Evolutionary conservation across 331 rosid species (phyloP), one percentile per base, ranked within the genome.

Genomic region (Cydonia oblonga): DNA sequence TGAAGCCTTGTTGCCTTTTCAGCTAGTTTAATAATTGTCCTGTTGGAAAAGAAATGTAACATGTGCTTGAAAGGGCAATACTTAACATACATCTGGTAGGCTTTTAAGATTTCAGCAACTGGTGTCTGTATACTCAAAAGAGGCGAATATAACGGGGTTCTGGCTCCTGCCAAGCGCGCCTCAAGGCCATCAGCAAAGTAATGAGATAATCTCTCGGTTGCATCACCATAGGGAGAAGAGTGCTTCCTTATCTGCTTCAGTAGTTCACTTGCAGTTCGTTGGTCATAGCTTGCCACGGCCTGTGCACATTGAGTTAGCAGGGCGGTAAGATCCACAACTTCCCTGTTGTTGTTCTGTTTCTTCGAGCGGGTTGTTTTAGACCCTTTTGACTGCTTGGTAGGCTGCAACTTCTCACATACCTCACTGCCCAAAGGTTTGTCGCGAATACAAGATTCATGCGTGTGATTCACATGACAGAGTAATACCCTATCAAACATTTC

Each of bases 401-500:
- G 65, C 79, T 71, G 75, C 28, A 63, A 40, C 15, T 71, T 60
- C 72, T 51, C 76, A 25, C 51, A 69, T 49, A 2, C 75, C 26
- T 59, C 80, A 61, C 5, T 76, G 6, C 78, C 70, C 63, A 78
- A 74, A 29, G 81, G 51, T 60, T 63, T 69, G 42, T 9, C 64
- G 15, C 59, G 58, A 52, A 51, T 35, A 44, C 77, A 35, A 2
- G 75, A 63, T 4, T 7, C 66, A 20, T 88, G 18, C 1, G 76
- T 81, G n/a, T 44, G 52, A 59, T 42, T 72, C 69, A 24, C 79
- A 74, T 53, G 82, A 79, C 16, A 85, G 16, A 79, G 87, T 19
- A 93, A 74, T 4, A 90, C 88, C 74, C 80, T 81, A 72, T 93
- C 96, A 61, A 86, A 86, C 42, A 89, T 73, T 57, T 88, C 98